Conservation (phyloP, 2,329 filamentous ascomycete genomes). For the Ophidiomyces ophidiicola region DNA sequence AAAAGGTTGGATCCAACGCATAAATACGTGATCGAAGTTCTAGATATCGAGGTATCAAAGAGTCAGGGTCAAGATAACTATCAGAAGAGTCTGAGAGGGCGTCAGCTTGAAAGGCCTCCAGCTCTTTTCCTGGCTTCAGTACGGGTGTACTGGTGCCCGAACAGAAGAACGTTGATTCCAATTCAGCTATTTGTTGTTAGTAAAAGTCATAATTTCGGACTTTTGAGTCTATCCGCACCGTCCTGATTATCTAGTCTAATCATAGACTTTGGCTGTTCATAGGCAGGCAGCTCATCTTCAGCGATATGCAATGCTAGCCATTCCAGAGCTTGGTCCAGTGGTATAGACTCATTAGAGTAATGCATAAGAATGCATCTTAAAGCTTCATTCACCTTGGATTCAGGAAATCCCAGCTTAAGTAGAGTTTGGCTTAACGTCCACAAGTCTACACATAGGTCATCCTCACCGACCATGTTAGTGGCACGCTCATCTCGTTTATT, state of each 20-base stretch:
- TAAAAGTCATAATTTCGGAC: neutral
- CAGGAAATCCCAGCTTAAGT: slow-evolving; percentile 54
- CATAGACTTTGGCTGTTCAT: slow-evolving; percentile 40
- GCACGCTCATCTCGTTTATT: slow-evolving; percentile 1
- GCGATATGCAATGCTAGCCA: slow-evolving; percentile 74
- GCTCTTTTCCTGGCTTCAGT: neutral
- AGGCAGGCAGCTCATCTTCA: slow-evolving; percentile 57
- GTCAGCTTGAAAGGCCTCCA: neutral
- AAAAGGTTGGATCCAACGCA: slow-evolving; percentile 45
- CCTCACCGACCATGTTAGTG: slow-evolving; percentile 44
- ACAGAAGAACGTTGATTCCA: slow-evolving; percentile 3
- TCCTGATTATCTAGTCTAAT: slow-evolving; percentile 17
- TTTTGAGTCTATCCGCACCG: slow-evolving; percentile 16
- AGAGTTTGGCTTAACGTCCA: slow-evolving; percentile 77
- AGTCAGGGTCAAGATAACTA: slow-evolving; percentile 62
- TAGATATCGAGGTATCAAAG: slow-evolving; percentile 63
- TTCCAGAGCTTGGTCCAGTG: slow-evolving; percentile 69
- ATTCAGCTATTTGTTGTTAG: slow-evolving; percentile 13
- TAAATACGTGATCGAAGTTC: slow-evolving; percentile 60
- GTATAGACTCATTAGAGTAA: slow-evolving; percentile 47
- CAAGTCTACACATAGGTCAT: slow-evolving; percentile 64
- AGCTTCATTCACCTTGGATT: slow-evolving; percentile 49
- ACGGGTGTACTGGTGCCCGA: slow-evolving; percentile 12
- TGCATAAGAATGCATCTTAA: slow-evolving; percentile 56
- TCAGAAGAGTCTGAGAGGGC: slow-evolving; percentile 32